phyloP scores from a whole-genome alignment of 2,329 filamentous ascomycete genomes.

The Clathrospora elynae region DNA sequence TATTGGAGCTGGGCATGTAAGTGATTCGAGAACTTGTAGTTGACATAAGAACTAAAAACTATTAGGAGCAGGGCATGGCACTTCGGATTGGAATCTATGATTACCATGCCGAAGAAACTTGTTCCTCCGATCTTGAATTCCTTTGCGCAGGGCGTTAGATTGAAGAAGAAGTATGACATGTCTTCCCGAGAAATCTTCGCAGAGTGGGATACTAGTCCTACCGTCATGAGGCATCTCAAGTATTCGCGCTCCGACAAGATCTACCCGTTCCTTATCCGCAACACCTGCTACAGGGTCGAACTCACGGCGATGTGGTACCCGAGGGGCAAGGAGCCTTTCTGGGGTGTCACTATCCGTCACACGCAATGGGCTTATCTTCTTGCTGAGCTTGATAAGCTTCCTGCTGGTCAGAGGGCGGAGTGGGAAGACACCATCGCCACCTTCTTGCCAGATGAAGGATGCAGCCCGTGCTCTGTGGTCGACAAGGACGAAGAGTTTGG shows the following conservation, averaged over 20 bases:
- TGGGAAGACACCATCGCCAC: conserved; percentile 30
- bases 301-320: conserved; percentile 38
- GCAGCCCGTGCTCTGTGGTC: conserved; percentile 7
- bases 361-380: conserved; percentile 38
- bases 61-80: conserved; percentile 36
- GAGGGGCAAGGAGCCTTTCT: conserved; percentile 24
- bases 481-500: conserved; percentile 15
- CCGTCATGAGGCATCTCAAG: conserved; percentile 17
- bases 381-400: conserved; percentile 32
- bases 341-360: conserved; percentile 41
- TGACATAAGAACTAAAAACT: conserved; percentile 19
- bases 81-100: conserved; percentile 38
- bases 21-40: conserved; percentile 4
- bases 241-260: conserved; percentile 32
- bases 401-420: conserved; percentile 24
- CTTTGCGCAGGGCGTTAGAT: conserved; percentile 30
- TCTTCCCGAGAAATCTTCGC: conserved; percentile 25
- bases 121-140: conserved; percentile 28
- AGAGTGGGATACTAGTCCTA: conserved; percentile 24
- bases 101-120: conserved; percentile 14
- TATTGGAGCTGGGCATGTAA: conserved; percentile 40
- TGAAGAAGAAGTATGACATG: conserved; percentile 23
- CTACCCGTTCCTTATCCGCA: conserved; percentile 38
- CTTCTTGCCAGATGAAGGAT: conserved; percentile 41
- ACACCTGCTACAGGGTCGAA: conserved; percentile 38